Evolutionary conservation across 2,329 filamentous ascomycete genomes (phyloP), one percentile per base, ranked within the genome.

Genomic region (Penicillium italicum): DNA sequence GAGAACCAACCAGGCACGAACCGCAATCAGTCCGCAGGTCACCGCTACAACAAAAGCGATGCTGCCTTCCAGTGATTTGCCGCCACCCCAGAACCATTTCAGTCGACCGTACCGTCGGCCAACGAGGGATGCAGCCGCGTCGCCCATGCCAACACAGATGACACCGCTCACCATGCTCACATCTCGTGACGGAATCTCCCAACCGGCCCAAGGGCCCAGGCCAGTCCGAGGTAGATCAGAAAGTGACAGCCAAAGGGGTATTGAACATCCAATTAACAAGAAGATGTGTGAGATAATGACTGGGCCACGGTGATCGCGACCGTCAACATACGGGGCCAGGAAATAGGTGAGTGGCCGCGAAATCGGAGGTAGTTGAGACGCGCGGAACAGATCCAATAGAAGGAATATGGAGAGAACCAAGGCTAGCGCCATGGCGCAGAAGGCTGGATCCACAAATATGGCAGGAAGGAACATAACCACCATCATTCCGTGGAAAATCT

Each of bases 401-500:
- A 97, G 79, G 69, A 99, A 99, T 50, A 95, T 80, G 4, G 89
- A 86, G 34, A 99, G 82, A 26, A 91, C 85, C 31, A 97, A 77
- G 0, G 82, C 80, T n/a, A 97, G 80, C 0, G 91, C 90, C 12
- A 99, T 79, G 1, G 89, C 85, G 47, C 87, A 86, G 72, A 90
- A 97, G 38, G 87, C 81, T 0, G 94, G 93, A 71, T 99, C 94
- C 60, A 97, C 77, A 69, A 86, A 97, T 2, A 88, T 89, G 1
- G 90, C 85, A 0, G 94, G 92, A 2, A 97, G 80, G 53, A 99
- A 87, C 90, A 99, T 97, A 53, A 86, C 85, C 8, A 97, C 93
- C 89, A 97, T 97, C 82, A 93, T 96, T 64, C 95, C 95, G 73
- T 99, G 94, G 72, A 99, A 99, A 24, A 97, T 90, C 74, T 99